A percentile compares a stretch with the other conserved stretches of the same genome.
Evolutionary conservation across 2,329 filamentous ascomycete species (phyloP).

Genomic region (Penicillium oxalicum): DNA sequence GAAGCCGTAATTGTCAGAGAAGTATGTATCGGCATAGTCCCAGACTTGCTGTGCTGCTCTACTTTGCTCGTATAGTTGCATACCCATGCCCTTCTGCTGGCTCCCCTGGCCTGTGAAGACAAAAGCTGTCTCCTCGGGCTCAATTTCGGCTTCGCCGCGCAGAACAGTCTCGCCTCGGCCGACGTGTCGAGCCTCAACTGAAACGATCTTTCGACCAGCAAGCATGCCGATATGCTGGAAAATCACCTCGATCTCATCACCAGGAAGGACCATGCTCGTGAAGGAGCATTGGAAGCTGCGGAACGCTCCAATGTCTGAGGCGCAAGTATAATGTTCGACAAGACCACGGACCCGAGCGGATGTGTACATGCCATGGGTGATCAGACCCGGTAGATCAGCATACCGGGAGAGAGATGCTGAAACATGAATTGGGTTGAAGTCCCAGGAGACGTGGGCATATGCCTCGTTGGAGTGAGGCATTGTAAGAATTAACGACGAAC

Average conservation of each 20-base stretch:
- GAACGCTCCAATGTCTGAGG: constrained; percentile 93
- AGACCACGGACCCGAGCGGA: constrained; percentile 92
- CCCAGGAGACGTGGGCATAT: constrained; percentile 95
- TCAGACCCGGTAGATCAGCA: constrained; percentile 90
- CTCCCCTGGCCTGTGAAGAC: constrained; percentile 98
- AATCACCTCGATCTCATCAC: constrained; percentile 90
- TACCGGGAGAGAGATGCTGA: constrained; percentile 94
- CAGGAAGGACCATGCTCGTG: constrained; percentile 95
- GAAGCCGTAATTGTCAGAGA: constrained; percentile 88
- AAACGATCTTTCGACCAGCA: constrained; percentile 96
- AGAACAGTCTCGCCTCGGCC: constrained; percentile 96
- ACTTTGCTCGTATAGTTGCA: constrained; percentile 94
- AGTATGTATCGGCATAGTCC: constrained; percentile 95
- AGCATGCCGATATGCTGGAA: constrained; percentile 97
- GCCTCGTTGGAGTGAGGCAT: constrained; percentile 99
- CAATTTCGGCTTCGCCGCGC: constrained; percentile 89
- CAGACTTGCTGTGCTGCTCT: constrained; percentile 93
- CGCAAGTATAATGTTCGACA: constrained; percentile 67
- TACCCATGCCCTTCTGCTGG: constrained; percentile 99
- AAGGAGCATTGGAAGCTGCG: constrained; percentile 94
- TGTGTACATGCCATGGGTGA: constrained; percentile 99
- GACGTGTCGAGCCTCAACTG: constrained; percentile 91
- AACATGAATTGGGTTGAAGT: constrained; percentile 98
- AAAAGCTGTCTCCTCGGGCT: constrained; percentile 93
- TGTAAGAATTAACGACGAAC: constrained; percentile 81